phyloP scores from a whole-genome alignment of 208 protist genomes.

The Trypanosoma avium region DNA sequence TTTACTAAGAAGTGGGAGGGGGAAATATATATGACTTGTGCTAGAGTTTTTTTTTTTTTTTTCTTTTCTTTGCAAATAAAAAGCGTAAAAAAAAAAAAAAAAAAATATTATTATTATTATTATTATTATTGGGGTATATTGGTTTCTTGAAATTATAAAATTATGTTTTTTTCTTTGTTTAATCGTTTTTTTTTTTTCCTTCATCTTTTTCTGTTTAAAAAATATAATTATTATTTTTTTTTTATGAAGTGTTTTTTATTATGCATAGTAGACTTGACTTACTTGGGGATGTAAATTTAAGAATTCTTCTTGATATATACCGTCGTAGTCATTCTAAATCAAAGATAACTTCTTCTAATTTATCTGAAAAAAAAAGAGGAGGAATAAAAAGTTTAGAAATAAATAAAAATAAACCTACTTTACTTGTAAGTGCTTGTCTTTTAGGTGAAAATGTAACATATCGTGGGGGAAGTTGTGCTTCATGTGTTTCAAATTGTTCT shows the following conservation, averaged over 20 bases:
- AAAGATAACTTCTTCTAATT: background rate
- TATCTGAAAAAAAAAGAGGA: background rate
- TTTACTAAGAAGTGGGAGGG: background rate
- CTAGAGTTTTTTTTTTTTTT: background rate
- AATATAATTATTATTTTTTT: background rate
- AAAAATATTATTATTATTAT: too few relatives aligned
- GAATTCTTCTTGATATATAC: constrained; percentile 23
- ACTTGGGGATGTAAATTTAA: constrained; percentile 6
- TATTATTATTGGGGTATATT: too few relatives aligned
- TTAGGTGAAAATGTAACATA: constrained; percentile 60
- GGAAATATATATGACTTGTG: background rate
- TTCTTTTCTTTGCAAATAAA: too few relatives aligned
- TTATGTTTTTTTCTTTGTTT: background rate
- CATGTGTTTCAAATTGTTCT: background rate
- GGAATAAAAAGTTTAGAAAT: background rate
- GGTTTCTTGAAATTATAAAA: too few relatives aligned
- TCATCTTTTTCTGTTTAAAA: background rate
- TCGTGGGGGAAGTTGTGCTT: constrained; percentile 26
- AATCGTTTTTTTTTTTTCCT: background rate
- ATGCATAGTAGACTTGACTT: background rate
- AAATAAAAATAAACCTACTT: constrained; percentile 13
- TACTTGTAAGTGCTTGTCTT: constrained; percentile 78
- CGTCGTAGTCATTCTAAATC: background rate
- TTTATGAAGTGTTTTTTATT: background rate
- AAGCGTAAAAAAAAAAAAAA: too few relatives aligned